phyloP scores from a whole-genome alignment of 2,329 filamentous ascomycete species.

The Geoglossum cookeanum region DNA sequence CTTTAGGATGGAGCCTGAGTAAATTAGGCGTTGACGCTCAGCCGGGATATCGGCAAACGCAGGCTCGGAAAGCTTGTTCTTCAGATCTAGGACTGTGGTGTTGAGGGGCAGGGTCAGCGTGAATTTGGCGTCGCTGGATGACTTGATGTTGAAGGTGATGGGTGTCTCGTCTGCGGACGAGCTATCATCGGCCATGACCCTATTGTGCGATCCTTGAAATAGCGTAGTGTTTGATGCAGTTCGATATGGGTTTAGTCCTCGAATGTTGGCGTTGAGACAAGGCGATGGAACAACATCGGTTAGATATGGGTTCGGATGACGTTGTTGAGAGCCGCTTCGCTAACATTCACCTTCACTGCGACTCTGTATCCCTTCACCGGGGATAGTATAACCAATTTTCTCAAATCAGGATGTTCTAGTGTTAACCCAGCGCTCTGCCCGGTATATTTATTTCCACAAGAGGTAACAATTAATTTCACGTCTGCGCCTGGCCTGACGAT shows the following conservation, averaged over 20 bases:
- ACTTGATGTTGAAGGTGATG: conserved; percentile 93
- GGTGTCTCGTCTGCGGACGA: conserved; percentile 46
- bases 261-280: background rate
- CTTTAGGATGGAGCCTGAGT: conserved; percentile 92
- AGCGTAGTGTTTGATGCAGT: too few species aligned
- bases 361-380: too few species aligned
- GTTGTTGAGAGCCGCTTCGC: too few species aligned
- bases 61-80: conserved; percentile 62
- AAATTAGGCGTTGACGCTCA: conserved; percentile 86
- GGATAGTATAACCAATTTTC: too few species aligned
- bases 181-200: conserved; percentile 45
- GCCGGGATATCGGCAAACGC: conserved; percentile 76
- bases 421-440: too few species aligned
- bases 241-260: background rate
- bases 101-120: conserved; percentile 60
- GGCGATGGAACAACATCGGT: background rate
- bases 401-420: too few species aligned
- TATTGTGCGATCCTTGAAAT: background rate
- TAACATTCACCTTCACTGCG: too few species aligned
- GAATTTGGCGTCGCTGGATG: conserved; percentile 76
- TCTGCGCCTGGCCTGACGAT: too few species aligned
- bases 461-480: too few species aligned
- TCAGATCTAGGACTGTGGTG: conserved; percentile 68
- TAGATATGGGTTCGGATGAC: background rate
- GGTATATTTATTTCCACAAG: too few species aligned